Evolutionary conservation across 768 basidiomycete species (phyloP).

Genomic region (Baorangia bicolor): DNA sequence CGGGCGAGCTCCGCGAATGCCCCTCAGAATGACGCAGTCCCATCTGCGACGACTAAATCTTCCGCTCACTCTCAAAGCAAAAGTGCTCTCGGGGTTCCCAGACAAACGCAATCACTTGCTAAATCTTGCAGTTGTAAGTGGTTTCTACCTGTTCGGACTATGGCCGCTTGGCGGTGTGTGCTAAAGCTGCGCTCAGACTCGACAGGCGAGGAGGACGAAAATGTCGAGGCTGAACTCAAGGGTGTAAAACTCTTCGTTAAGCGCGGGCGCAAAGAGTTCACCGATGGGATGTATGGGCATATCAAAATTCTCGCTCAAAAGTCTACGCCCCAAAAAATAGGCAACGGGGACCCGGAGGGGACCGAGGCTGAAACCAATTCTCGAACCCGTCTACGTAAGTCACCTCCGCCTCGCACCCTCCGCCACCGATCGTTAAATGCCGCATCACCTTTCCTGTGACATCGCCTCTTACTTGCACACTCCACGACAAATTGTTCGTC

Average conservation of each 20-base stretch:
- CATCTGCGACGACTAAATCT: not conserved
- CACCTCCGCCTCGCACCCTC: slow-evolving; percentile 19
- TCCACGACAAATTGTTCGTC: not conserved
- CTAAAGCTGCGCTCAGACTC: slow-evolving; percentile 22
- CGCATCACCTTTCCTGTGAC: not conserved
- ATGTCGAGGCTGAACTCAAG: slow-evolving; percentile 53
- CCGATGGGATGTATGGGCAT: slow-evolving; percentile 59
- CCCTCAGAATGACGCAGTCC: slow-evolving; percentile 22
- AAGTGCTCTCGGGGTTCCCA: not conserved
- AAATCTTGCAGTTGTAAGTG: slow-evolving; percentile 22
- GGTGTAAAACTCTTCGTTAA: slow-evolving; percentile 54
- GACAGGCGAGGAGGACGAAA: slow-evolving; percentile 70
- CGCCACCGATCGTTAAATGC: slow-evolving; percentile 20
- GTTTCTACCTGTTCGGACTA: not conserved
- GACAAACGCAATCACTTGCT: not conserved
- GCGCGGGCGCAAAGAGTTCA: slow-evolving; percentile 46
- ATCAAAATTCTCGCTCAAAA: slow-evolving; percentile 53
- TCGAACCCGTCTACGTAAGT: slow-evolving; percentile 35
- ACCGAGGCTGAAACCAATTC: slow-evolving; percentile 8
- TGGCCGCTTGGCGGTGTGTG: not conserved
- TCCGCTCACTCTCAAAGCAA: not conserved
- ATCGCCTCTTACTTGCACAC: not conserved
- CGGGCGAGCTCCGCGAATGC: slow-evolving; percentile 1
- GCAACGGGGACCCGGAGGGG: not conserved
- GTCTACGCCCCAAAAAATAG: not conserved